Evolutionary conservation across 2,329 filamentous ascomycete species (phyloP).

Genomic region (Phaeophleospora eucalypticola): DNA sequence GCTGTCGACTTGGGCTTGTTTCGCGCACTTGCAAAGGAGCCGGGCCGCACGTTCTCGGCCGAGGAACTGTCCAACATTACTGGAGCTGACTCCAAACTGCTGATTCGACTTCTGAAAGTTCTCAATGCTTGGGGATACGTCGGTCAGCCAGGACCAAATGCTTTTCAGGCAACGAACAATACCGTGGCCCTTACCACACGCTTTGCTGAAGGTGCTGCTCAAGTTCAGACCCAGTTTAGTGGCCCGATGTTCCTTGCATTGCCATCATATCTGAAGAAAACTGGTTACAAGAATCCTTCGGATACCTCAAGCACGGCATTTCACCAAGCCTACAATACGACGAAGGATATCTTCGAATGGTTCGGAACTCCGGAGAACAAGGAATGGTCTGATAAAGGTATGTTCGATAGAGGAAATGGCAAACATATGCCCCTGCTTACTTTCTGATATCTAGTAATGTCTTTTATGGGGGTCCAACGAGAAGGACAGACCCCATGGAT

Average conservation of each 20-base stretch:
- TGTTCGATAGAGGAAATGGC: neutral
- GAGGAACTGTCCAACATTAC: neutral
- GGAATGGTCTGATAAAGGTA: neutral
- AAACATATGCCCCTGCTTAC: neutral
- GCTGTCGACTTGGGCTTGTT: neutral
- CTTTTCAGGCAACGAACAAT: neutral
- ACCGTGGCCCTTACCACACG: neutral
- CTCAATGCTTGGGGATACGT: neutral
- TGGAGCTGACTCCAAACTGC: neutral
- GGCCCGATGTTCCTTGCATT: neutral
- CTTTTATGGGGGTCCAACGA: neutral
- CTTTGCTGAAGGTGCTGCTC: neutral
- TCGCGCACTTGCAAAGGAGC: neutral
- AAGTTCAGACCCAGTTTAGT: neutral
- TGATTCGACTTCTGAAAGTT: neutral
- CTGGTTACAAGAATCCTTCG: constrained; percentile 1
- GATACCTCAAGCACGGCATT: neutral
- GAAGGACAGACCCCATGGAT: neutral
- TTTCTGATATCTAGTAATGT: neutral
- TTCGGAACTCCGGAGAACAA: neutral
- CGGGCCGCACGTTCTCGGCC: neutral
- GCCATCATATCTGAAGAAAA: neutral
- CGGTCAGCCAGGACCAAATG: neutral
- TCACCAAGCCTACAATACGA: constrained; percentile 1
- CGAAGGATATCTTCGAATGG: neutral